Conservation (phyloP, 2,329 filamentous ascomycete genomes). For the Talaromyces sp. region DNA sequence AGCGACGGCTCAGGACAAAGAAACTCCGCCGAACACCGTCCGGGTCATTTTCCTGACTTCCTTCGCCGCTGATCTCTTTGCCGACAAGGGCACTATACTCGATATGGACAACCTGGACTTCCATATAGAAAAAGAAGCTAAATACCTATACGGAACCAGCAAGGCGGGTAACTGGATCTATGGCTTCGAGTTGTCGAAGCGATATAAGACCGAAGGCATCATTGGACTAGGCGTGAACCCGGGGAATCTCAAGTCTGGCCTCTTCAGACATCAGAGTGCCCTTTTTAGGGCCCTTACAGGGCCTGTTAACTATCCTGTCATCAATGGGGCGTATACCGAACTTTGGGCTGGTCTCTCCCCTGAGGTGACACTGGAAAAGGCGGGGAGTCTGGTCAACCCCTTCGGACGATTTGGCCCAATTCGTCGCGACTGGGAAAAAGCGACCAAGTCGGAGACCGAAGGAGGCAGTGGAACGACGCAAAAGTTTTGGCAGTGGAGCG, state of each 20-base stretch:
- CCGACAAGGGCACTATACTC: neutral
- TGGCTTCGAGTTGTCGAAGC: constrained; percentile 26
- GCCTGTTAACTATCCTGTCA: constrained; percentile 26
- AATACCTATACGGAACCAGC: constrained; percentile 30
- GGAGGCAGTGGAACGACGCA: constrained; percentile 27
- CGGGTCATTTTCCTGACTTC: constrained; percentile 29
- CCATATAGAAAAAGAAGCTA: constrained; percentile 13
- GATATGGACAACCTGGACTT: neutral
- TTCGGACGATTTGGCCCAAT: constrained; percentile 17
- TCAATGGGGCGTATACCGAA: constrained; percentile 45
- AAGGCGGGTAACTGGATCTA: constrained; percentile 36
- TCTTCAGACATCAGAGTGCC: neutral
- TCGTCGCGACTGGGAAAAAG: constrained; percentile 19
- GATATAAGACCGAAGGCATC: constrained; percentile 19
- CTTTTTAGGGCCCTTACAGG: neutral
- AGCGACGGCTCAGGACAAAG: constrained; percentile 27
- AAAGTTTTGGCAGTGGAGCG: constrained; percentile 40
- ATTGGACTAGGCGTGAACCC: neutral
- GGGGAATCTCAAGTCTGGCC: neutral
- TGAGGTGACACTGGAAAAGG: constrained; percentile 39
- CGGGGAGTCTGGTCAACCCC: too few species aligned
- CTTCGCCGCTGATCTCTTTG: neutral
- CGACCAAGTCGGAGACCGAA: constrained; percentile 20
- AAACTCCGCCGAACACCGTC: constrained; percentile 22
- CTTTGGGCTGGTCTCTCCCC: constrained; percentile 46